Base-by-base conservation (phyloP, 2,329 filamentous ascomycete genomes). In the Fusarium xyrophilum region DNA sequence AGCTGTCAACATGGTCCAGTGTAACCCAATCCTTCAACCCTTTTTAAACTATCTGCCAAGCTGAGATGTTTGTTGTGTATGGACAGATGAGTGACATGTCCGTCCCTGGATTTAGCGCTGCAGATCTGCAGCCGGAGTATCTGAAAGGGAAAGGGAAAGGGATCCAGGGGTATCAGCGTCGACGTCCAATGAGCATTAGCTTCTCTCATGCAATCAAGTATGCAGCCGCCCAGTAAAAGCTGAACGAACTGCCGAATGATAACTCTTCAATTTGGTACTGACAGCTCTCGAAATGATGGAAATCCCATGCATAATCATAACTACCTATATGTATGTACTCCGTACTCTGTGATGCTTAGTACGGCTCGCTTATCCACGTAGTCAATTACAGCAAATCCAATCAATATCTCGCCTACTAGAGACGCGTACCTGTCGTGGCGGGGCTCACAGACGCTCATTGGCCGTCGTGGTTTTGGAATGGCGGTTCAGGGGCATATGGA, bases 21-120 rank as follows among this genome's bases (percentile, higher is more conserved):
- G 39, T 39, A 36, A 39, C 35, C 30, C 40, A 57, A 59, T 35
- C 39, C 21, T 51, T 30, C 33, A 33, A 19, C 44, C 32, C 39
- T 42, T 21, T 6, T 25, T 19, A 40, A 35, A 28, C 52, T 23
- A 27, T 27, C 17, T 44, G 19, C 17, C 23, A 12, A 48, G 53
- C 39, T 39, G 36, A 46, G 19, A 33, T 36, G 21, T 27, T 25
- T 25, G 28, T 25, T 25, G 28, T 36, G 46, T 50, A 7, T 48
- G 33, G 36, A 27, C 32, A 38, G 15, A 25, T 11, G 25, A 59
- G 35, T 64, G 53, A 48, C 40, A 52, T 36, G 39, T 14, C 46
- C 25, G 35, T 42, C 43, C 67, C 67, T 68, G 59, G 40, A 70
- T 69, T 70, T 69, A 69, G 67, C 54, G 63, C 59, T 68, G 67